Percentiles rank a stretch among this genome's conserved stretches.
Conservation (phyloP, 768 basidiomycete species). For the Auricularia auricula-judae region DNA sequence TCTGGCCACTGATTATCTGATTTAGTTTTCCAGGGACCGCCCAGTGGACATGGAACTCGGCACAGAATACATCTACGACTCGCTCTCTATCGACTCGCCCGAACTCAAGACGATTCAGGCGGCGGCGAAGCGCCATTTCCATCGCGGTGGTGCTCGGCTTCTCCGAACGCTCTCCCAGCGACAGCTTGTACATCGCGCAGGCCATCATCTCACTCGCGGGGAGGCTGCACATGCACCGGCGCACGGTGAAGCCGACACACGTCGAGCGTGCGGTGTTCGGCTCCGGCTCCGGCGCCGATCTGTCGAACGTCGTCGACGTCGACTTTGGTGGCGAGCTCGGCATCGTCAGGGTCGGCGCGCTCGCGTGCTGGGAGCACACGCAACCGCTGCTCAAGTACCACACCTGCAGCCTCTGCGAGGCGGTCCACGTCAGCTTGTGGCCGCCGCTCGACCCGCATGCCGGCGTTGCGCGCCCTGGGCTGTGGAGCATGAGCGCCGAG, state of each 20-base stretch:
- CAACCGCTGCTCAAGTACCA: no score
- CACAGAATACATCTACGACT: constrained; percentile 2
- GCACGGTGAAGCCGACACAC: constrained; percentile 10
- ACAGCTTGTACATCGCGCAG: neutral
- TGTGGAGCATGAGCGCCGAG: no score
- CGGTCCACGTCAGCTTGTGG: no score
- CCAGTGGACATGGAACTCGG: constrained; percentile 2
- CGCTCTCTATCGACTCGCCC: constrained; percentile 3
- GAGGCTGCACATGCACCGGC: constrained; percentile 1
- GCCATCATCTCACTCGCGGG: constrained; percentile 1
- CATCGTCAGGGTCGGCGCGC: no score
- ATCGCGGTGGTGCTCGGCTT: constrained; percentile 1
- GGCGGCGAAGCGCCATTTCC: constrained; percentile 1
- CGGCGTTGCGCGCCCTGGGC: no score
- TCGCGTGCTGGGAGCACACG: no score
- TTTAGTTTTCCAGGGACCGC: constrained; percentile 3
- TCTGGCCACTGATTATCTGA: neutral
- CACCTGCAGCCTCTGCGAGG: no score
- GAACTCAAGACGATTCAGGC: constrained; percentile 3
- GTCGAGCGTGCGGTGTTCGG: constrained; percentile 4
- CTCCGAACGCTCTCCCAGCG: constrained; percentile 1
- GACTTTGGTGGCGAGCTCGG: no score
- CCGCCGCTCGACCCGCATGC: no score
- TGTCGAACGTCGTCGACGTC: neutral
- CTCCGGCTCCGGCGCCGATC: constrained; percentile 1